phyloP scores from a whole-genome alignment of 495 filamentous ascomycete genomes.

The Echria macrotheca region DNA sequence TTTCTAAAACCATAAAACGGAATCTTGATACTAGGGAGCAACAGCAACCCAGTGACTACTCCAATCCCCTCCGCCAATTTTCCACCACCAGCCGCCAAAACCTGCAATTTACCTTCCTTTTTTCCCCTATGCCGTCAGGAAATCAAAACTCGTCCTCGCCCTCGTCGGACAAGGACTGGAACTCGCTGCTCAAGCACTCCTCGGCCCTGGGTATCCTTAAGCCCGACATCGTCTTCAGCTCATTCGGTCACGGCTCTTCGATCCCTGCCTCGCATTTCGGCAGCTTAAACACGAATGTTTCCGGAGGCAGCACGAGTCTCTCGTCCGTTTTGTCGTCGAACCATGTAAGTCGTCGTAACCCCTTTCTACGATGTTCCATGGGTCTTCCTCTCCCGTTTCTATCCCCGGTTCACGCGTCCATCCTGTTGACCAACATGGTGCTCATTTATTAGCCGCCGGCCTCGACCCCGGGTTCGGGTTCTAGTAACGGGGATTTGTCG shows the following conservation, averaged over 20 bases:
- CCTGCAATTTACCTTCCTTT: conserved; percentile 1
- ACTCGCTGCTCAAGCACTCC: conserved; percentile 21
- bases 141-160: conserved; percentile 7
- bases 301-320: conserved; percentile 5
- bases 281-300: conserved; percentile 2
- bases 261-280: neutral
- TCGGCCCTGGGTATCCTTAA: conserved; percentile 23
- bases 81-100: conserved; percentile 4
- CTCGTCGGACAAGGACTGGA: conserved; percentile 15
- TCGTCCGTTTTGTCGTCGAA: conserved; percentile 1
- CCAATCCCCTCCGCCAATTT: conserved; percentile 6
- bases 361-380: too few species aligned
- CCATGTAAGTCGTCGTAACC: too few species aligned
- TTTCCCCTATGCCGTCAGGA: neutral
- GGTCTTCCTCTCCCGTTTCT: too few species aligned
- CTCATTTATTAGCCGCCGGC: too few species aligned
- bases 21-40: too few species aligned
- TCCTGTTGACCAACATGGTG: too few species aligned
- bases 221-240: conserved; percentile 18
- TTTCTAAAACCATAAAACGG: too few species aligned
- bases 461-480: too few species aligned
- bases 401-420: too few species aligned
- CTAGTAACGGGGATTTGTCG: too few species aligned
- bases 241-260: neutral
- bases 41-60: too few species aligned